A percentile compares a stretch with the other conserved stretches of the same genome.
Evolutionary conservation across 192 early-diverging fungal genomes (phyloP).

Genomic region (Rhizophlyctis rosea): DNA sequence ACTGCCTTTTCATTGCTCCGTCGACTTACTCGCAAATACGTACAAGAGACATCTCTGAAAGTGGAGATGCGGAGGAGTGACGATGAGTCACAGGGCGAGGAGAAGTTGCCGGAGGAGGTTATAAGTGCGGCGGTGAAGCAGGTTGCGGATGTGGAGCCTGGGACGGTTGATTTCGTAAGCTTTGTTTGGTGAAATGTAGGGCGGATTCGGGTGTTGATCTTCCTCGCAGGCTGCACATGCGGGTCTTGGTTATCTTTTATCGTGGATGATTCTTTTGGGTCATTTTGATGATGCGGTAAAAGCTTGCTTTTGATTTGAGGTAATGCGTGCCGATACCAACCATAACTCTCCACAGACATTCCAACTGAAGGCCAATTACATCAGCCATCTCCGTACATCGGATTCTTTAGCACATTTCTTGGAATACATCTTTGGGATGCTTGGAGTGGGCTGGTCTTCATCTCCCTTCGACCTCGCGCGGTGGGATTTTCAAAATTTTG

Average conservation of each 20-base stretch:
- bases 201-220: not conserved
- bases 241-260: constrained; percentile 63
- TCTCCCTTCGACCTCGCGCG: constrained; percentile 62
- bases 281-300: constrained; percentile 76
- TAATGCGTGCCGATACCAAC: no score
- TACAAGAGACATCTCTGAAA: constrained; percentile 34
- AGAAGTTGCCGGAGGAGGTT: not conserved
- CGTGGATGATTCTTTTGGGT: constrained; percentile 72
- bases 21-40: constrained; percentile 25
- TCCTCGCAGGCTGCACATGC: constrained; percentile 30
- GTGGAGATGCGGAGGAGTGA: constrained; percentile 34
- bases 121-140: not conserved
- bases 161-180: constrained; percentile 10
- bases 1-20: constrained; percentile 30
- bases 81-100: constrained; percentile 4
- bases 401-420: constrained; percentile 55
- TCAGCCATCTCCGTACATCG: constrained; percentile 53
- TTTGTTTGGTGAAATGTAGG: constrained; percentile 14
- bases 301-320: not conserved
- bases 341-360: constrained; percentile 29
- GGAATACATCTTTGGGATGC: constrained; percentile 57
- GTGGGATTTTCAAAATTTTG: constrained; percentile 66
- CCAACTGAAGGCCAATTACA: constrained; percentile 41
- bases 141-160: constrained; percentile 16
- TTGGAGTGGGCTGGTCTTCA: constrained; percentile 56